Conservation (phyloP, 2,329 filamentous ascomycete species). For the Epichloe bromicola region DNA sequence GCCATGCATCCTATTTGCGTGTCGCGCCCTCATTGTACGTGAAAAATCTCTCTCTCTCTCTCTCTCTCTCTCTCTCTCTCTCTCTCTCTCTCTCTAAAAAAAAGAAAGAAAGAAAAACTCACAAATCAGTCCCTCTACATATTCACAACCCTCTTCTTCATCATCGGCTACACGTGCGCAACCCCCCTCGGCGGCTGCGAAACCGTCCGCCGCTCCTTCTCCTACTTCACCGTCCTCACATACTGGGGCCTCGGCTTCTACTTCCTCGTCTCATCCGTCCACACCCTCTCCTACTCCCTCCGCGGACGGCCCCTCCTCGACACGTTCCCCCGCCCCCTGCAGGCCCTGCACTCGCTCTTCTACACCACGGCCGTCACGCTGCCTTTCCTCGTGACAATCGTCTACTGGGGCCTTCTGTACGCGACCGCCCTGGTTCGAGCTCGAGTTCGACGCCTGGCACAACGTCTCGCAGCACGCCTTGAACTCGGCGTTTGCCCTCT, state of each 20-base stretch:
- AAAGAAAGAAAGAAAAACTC: too few species aligned
- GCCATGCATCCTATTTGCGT: conserved; percentile 45
- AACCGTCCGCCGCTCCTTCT: conserved; percentile 47
- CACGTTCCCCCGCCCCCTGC: conserved; percentile 48
- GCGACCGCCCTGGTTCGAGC: conserved; percentile 34
- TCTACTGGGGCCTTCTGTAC: conserved; percentile 57
- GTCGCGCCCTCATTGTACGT: conserved; percentile 43
- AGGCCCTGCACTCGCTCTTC: conserved; percentile 50
- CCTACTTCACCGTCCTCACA: conserved; percentile 70
- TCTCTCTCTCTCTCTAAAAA: too few species aligned
- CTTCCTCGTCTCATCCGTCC: conserved; percentile 51
- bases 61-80: too few species aligned
- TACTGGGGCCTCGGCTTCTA: conserved; percentile 80
- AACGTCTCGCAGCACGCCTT: conserved; percentile 64
- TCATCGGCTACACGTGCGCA: conserved; percentile 52
- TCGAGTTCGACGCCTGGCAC: conserved; percentile 42
- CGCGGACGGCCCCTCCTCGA: conserved; percentile 42
- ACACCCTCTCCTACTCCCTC: conserved; percentile 55
- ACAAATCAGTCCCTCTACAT: conserved; percentile 47
- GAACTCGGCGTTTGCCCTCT: conserved; percentile 60
- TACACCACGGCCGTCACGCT: conserved; percentile 51
- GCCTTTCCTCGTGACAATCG: conserved; percentile 56
- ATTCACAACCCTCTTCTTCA: conserved; percentile 56
- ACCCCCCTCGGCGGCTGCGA: conserved; percentile 28
- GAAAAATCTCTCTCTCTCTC: too few species aligned